Conservation (phyloP, 371 early-diverging fungal species). For the Mucor lusitanicus region DNA sequence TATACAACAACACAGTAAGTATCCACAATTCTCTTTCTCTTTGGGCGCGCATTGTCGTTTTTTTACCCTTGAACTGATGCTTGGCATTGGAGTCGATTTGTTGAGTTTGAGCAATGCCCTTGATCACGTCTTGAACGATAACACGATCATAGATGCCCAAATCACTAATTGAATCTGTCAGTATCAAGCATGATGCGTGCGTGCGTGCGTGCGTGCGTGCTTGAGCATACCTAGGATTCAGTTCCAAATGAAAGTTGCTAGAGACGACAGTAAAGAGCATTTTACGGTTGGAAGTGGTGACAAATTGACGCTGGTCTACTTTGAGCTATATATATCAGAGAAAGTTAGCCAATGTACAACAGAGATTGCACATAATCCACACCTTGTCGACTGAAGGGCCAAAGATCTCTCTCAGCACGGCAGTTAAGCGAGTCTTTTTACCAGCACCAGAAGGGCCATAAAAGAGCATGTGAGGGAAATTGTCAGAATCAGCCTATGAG, state of each 20-base stretch:
- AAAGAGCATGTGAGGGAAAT: conserved; percentile 96
- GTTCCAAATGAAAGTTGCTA: conserved; percentile 92
- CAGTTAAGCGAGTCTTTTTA: conserved; percentile 94
- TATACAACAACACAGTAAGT: not conserved
- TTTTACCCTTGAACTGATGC: conserved; percentile 82
- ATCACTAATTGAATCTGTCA: conserved; percentile 58
- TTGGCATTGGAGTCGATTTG: conserved; percentile 85
- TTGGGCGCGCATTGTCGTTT: not conserved
- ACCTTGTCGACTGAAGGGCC: conserved; percentile 95
- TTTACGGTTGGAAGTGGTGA: conserved; percentile 83
- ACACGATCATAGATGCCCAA: conserved; percentile 95
- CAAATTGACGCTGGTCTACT: conserved; percentile 83
- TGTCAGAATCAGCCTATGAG: conserved; percentile 69
- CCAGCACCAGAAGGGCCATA: conserved; percentile 98
- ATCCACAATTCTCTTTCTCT: not conserved
- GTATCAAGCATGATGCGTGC: not conserved
- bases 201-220: not conserved
- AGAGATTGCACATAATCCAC: not conserved
- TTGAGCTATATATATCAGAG: conserved; percentile 63
- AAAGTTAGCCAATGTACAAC: not conserved
- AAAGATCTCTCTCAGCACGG: conserved; percentile 83
- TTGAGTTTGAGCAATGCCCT: conserved; percentile 98
- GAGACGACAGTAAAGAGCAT: conserved; percentile 83
- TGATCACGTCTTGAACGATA: conserved; percentile 97
- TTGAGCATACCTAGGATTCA: conserved; percentile 85